Conservation (phyloP, 306 rosid genomes). For the Citrullus mucosospermus region DNA sequence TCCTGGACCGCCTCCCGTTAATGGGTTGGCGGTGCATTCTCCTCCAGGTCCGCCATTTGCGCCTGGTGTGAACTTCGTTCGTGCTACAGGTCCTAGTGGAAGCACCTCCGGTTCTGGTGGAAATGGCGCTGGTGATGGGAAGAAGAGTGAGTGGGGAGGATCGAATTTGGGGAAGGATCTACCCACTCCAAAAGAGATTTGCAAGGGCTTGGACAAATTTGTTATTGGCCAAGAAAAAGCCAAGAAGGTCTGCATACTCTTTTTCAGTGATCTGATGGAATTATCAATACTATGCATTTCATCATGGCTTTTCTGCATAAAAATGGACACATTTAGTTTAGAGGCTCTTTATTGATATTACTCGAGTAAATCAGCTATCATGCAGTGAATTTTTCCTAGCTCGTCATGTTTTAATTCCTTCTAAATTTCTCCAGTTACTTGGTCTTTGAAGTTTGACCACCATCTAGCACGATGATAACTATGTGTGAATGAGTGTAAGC, state of each 20-base stretch:
- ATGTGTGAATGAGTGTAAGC: not conserved
- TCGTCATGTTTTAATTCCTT: not conserved
- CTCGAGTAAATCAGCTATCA: not conserved
- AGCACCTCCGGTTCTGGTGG: constrained; percentile 17
- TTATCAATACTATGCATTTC: not conserved
- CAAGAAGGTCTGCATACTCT: constrained; percentile 43
- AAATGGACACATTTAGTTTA: not conserved
- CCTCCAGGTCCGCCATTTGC: constrained; percentile 92
- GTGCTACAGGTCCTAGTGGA: constrained; percentile 41
- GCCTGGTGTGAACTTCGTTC: constrained; percentile 58
- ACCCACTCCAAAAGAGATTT: constrained; percentile 88
- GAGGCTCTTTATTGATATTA: not conserved
- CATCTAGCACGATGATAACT: not conserved
- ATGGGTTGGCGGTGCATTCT: constrained; percentile 75
- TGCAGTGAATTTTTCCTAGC: not conserved
- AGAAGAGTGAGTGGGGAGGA: constrained; percentile 74
- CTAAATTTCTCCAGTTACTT: not conserved
- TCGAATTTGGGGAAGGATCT: constrained; percentile 82
- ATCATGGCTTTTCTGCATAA: not conserved
- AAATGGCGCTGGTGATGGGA: constrained; percentile 29
- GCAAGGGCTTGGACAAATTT: constrained; percentile 86
- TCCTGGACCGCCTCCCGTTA: constrained; percentile 30
- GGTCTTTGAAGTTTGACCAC: not conserved
- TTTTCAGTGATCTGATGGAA: not conserved
- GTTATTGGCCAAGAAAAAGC: constrained; percentile 90